These are phyloP conservation scores for Lactarius hatsudake DNA, from an alignment of 768 basidiomycete species.

Conservation along the genomic window DNA sequence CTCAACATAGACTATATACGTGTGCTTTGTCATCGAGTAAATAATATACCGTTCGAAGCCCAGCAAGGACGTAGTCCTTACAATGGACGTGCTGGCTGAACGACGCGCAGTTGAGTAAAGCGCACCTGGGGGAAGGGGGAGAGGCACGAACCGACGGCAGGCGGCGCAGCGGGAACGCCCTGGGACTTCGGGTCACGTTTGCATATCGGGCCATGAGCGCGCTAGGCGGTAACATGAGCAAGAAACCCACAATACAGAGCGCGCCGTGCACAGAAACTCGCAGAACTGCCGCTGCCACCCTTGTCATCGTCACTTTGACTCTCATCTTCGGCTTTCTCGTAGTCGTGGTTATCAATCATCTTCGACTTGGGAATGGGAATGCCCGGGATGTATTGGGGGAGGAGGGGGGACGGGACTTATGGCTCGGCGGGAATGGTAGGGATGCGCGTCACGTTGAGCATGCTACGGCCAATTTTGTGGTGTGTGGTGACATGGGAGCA, in stretches of 20 bases:
- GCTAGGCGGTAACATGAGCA: slow-evolving; percentile 57
- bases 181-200: slow-evolving; percentile 41
- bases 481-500: slow-evolving; percentile 45
- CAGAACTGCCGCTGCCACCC: neutral
- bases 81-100: slow-evolving; percentile 16
- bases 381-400: neutral
- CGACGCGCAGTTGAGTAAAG: neutral
- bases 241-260: slow-evolving; percentile 50
- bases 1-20: too few relatives aligned
- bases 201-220: slow-evolving; percentile 52
- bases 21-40: too few relatives aligned
- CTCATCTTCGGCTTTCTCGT: neutral
- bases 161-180: slow-evolving; percentile 49
- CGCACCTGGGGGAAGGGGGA: neutral
- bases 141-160: slow-evolving; percentile 30
- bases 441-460: slow-evolving; percentile 44
- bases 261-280: slow-evolving; percentile 52
- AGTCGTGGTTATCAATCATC: neutral
- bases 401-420: neutral
- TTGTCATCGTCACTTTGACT: too few relatives aligned
- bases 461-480: slow-evolving; percentile 39
- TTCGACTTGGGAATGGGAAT: neutral
- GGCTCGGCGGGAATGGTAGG: slow-evolving; percentile 32
- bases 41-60: too few relatives aligned
- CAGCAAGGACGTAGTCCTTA: too few relatives aligned